Evolutionary conservation across 1,284 basidiomycete species (phyloP), one percentile per base, ranked within the genome.

Genomic region (Ustilago vetiveriae): DNA sequence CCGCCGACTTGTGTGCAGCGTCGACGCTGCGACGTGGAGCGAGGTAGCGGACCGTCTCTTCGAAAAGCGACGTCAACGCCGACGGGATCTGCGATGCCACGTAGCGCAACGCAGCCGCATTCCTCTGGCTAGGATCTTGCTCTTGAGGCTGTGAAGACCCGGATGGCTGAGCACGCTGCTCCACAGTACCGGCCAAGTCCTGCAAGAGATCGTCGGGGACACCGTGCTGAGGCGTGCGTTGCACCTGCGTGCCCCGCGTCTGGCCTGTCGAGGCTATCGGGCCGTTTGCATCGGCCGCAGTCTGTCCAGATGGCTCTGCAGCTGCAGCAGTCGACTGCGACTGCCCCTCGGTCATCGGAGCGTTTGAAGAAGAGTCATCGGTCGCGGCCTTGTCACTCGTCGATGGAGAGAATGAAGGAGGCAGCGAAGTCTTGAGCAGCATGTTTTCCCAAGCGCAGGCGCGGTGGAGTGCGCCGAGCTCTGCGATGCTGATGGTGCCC

Each of bases 41-140:
- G 80, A 97, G 90, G 79, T 96, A 86, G 80, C 92, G 91, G 63
- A 94, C 90, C 60, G 94, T 88, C 16, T 94, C 89, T 86, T 92
- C 91, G 84, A 96, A 93, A 82, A 98, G 90, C 5, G 92, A 90
- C 1, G 89, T 88, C 55, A 95, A 83, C 4, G 89, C 86, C 24
- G 86, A 88, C 0, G 93, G 92, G 50, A 95, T 86, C 39, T 91
- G 89, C 57, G 89, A 88, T 0, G 90, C 88, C 29, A 97, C 83
- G 75, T 93, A 91, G 80, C 90, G 91, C 36, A 94, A 83, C 14
- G 75, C 74, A 5, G 56, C 57, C 4, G 55, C 60, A 41, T 79
- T 79, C 3, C 47, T 52, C 43, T 67, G 49, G 17, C 49, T 27
- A 5, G 63, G 47, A 16, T 62, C 49, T n/a, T 70, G 55, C 22